Evolutionary conservation across 2,329 filamentous ascomycete genomes (phyloP).

Genomic region (Aspergillus spinulosporus): DNA sequence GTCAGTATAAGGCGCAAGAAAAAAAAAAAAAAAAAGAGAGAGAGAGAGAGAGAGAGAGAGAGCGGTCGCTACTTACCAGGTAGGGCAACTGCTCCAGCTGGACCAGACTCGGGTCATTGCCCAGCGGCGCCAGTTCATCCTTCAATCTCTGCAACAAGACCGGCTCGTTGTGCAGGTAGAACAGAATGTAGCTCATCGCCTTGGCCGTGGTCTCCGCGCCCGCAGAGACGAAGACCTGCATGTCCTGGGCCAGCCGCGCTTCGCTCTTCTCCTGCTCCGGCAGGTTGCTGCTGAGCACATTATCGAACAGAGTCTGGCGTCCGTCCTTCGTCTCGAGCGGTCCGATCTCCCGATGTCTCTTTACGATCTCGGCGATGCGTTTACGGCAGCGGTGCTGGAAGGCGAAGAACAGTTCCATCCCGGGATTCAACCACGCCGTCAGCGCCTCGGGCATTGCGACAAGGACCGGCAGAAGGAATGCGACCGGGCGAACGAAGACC

Average conservation of each 20-base stretch:
- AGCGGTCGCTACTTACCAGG: conserved; percentile 22
- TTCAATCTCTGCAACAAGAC: conserved; percentile 21
- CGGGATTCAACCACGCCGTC: conserved; percentile 24
- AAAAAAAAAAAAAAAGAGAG: too few relatives aligned
- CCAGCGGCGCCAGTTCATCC: conserved; percentile 21
- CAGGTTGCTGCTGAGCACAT: conserved; percentile 29
- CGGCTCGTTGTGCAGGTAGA: conserved; percentile 24
- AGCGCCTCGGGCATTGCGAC: conserved; percentile 23
- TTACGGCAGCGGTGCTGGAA: conserved; percentile 22
- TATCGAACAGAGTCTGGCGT: conserved; percentile 33
- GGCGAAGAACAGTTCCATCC: conserved; percentile 22
- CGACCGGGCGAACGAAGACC: conserved; percentile 25
- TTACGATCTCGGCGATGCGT: conserved; percentile 17
- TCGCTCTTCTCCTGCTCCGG: conserved; percentile 38
- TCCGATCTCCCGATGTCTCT: conserved; percentile 8
- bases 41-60: too few relatives aligned
- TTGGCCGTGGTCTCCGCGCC: conserved; percentile 37
- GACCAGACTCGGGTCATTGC: conserved; percentile 20
- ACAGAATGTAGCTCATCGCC: conserved; percentile 24
- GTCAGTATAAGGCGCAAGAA: too few relatives aligned
- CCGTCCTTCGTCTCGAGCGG: neutral
- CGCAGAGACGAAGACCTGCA: conserved; percentile 31
- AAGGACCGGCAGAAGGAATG: conserved; percentile 25
- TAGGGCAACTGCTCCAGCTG: conserved; percentile 33
- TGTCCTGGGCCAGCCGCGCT: conserved; percentile 35